Conservation (phyloP, 805 yeast species). For the Ogataea wickerhamii region DNA sequence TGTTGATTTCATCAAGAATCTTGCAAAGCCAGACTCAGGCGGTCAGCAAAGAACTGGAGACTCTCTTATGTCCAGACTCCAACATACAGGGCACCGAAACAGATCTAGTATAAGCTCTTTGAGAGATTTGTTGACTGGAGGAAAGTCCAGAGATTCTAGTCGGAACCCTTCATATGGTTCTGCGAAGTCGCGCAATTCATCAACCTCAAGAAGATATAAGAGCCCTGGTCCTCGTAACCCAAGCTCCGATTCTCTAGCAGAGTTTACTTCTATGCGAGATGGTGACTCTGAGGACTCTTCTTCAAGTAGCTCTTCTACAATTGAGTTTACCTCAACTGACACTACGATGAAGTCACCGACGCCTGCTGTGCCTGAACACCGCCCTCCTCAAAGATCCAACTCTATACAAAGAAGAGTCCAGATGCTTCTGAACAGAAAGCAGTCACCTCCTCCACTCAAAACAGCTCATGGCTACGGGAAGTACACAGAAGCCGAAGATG, state of each 20-base stretch:
- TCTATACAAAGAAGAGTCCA: slow-evolving; percentile 57
- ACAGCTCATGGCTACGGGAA: slow-evolving; percentile 84
- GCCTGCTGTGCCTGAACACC: slow-evolving; percentile 20
- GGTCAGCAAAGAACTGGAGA: slow-evolving; percentile 26
- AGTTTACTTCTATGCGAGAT: slow-evolving; percentile 13
- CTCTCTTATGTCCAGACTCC: slow-evolving; percentile 18
- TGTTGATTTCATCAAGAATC: slow-evolving; percentile 35
- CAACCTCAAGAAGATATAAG: slow-evolving; percentile 10
- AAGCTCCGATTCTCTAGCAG: slow-evolving; percentile 25
- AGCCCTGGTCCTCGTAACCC: slow-evolving; percentile 7
- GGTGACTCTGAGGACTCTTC: slow-evolving; percentile 8
- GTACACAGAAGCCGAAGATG: slow-evolving; percentile 44
- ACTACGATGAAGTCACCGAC: slow-evolving; percentile 1
- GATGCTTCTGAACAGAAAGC: slow-evolving; percentile 40
- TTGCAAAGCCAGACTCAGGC: slow-evolving; percentile 34
- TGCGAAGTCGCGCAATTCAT: slow-evolving; percentile 14
- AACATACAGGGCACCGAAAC: slow-evolving; percentile 18
- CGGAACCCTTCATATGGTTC: slow-evolving; percentile 20
- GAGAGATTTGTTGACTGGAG: slow-evolving; percentile 35
- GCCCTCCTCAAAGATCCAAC: slow-evolving; percentile 30
- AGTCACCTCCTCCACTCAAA: slow-evolving; percentile 45
- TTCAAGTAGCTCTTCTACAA: slow-evolving; percentile 8
- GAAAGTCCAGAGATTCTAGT: slow-evolving; percentile 24
- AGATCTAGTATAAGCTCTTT: slow-evolving; percentile 36
- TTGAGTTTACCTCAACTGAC: slow-evolving; percentile 11